Evolutionary conservation across 306 rosid genomes (phyloP), one percentile per base, ranked within the genome.

Genomic region (Quercus suber): DNA sequence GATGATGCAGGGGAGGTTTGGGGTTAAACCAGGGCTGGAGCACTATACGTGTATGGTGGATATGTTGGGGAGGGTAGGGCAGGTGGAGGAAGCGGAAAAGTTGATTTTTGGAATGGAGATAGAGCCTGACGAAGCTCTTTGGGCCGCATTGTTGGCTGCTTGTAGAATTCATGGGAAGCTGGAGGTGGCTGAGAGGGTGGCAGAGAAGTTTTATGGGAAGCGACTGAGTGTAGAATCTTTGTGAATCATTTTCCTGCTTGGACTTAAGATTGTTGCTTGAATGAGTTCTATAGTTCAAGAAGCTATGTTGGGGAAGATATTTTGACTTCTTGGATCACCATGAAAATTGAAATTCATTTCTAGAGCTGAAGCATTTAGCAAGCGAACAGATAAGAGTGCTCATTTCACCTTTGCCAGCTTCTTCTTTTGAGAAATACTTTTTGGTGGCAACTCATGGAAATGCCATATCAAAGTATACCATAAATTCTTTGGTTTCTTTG

Each of bases 1-100:
- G 84, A 82, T 81, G 91, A 92, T 92, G 94, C 74, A 79, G 51
- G 58, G 6, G 63, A 74, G 74, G 78, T 90, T 88, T 53, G 88
- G 88, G 23, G 68, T 82, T 76, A 88, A 73, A 65, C 93, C 94
- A 4, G 75, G 81, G 19, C 10, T 86, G 79, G 82, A 80, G 43
- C 93, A 92, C 82, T 90, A 86, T 81, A 90, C 94, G 0, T 92
- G 91, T 69, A 89, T 92, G 94, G 96, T 92, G 79, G 96, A 92
- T 82, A 82, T 92, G 91, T 82, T 92, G 31, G 97, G 97, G 41
- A 88, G 94, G 79, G 83, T 76, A 33, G 92, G 96, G 1, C 73
- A 55, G 53, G 90, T 92, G 70, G 94, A 92, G 81, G 94, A 92
- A 80, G 97, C 91, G 0, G 89, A 88, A 80, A 78, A 84, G 77